Evolutionary conservation across 2,329 filamentous ascomycete genomes (phyloP).

Genomic region (Drechslera avenae): DNA sequence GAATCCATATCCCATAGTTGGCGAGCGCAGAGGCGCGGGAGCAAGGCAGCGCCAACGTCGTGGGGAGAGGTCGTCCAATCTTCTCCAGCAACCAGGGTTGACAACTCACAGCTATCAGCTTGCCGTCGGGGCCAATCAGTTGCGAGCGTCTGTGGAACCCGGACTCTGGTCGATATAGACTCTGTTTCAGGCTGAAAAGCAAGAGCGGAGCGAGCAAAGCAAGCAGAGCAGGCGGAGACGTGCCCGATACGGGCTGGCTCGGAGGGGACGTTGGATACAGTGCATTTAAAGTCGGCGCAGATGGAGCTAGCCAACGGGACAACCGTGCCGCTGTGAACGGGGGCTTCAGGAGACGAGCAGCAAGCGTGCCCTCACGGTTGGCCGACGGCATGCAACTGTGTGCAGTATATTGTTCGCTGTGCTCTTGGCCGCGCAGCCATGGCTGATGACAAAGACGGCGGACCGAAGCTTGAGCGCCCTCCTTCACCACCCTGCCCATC

Average conservation of each 20-base stretch:
- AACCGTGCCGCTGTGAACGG: constrained; percentile 8
- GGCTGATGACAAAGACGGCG: no score
- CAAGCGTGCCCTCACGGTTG: no score
- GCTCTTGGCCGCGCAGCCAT: no score
- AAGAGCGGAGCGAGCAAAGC: background rate
- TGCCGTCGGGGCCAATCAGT: constrained; percentile 5
- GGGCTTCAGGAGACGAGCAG: background rate
- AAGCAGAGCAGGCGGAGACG: constrained; percentile 5
- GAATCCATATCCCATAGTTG: constrained; percentile 21
- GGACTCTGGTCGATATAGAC: constrained; percentile 2
- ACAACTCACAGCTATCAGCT: constrained; percentile 6
- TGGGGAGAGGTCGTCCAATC: constrained; percentile 14
- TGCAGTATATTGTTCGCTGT: no score
- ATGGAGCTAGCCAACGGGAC: constrained; percentile 15
- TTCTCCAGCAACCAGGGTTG: constrained; percentile 8
- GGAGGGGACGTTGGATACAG: background rate
- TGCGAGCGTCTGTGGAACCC: background rate
- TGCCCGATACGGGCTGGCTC: constrained; percentile 8
- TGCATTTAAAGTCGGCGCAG: constrained; percentile 5
- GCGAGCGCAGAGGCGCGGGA: constrained; percentile 15
- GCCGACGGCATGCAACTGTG: no score
- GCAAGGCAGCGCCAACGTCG: constrained; percentile 19
- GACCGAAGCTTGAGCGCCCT: no score
- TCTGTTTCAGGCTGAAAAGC: constrained; percentile 13
- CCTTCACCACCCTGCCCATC: no score